Evolutionary conservation across 805 yeast genomes (phyloP), one percentile per base, ranked within the genome.

Genomic region (Diddensiella caesifluorescens): DNA sequence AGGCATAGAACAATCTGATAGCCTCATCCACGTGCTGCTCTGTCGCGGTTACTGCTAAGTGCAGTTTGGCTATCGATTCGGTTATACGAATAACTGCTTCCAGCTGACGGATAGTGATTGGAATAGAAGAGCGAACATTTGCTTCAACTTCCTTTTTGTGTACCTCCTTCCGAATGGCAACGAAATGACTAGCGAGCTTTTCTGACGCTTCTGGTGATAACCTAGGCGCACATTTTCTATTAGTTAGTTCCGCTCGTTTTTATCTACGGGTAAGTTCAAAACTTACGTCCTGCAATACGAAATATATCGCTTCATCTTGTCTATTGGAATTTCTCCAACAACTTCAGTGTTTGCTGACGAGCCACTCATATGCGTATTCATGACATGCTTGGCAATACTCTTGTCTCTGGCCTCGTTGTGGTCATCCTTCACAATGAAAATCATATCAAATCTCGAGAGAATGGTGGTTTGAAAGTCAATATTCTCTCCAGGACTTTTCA

Each of bases 401-500:
- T 80, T 74, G 68, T 92, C 99, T 56, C 95, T 73, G 30, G 69
- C 74, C 51, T 81, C 85, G 59, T 88, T 81, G 63, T 92, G 97
- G 41, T 84, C 95, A 66, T 92, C 99, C 58, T 88, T 90, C 40
- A 92, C 95, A 54, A 92, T 86, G 65, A 87, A 92, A 56, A 92
- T 92, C 97, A 92, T 92, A 66, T 92, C 99, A 62, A 92, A 92
- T 68, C 99, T 83, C 9, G 98, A 92, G 63, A 92, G 71, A 64
- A 92, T 84, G 1, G 99, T 90, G 1, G 95, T 85, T 65, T 92
- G 98, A 69, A 92, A 92, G 63, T 92, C 99, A 55, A 92, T 90
- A 57, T 92, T 92, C 60, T 92, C 98, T 48, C 98, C 97, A 0
- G 98, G 96, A 28, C 95, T 80, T 64, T 88, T 90, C 71, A 84